These are phyloP conservation scores for Fomitopsis pinicola DNA, from an alignment of 1,284 basidiomycete genomes.

Conservation along the genomic window DNA sequence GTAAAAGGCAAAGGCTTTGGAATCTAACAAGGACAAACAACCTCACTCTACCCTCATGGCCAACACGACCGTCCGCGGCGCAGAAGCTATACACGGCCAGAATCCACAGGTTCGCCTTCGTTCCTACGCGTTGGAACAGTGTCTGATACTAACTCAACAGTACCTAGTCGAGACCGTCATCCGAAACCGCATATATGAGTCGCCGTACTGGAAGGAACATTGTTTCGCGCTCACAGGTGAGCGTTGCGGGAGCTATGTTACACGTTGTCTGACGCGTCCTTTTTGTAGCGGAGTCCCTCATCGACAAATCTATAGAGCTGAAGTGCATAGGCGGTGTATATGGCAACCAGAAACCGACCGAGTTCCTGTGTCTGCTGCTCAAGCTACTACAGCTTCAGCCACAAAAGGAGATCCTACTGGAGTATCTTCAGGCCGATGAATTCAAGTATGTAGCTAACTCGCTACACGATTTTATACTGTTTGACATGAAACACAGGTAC, in stretches of 20 bases:
- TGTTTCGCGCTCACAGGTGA: slow-evolving; percentile 89
- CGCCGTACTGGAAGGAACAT: slow-evolving; percentile 94
- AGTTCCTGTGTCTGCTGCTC: slow-evolving; percentile 87
- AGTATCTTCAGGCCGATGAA: slow-evolving; percentile 93
- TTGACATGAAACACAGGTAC: slow-evolving; percentile 53
- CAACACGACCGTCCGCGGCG: slow-evolving; percentile 84
- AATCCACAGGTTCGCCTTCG: slow-evolving; percentile 71
- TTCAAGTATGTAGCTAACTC: slow-evolving; percentile 78
- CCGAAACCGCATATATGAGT: slow-evolving; percentile 94
- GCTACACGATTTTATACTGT: background rate
- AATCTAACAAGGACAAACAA: slow-evolving; percentile 23
- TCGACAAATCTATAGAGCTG: slow-evolving; percentile 87
- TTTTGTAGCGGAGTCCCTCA: slow-evolving; percentile 78
- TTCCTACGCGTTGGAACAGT: background rate
- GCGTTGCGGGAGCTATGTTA: slow-evolving; percentile 15
- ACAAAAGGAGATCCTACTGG: slow-evolving; percentile 92
- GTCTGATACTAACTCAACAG: slow-evolving; percentile 42
- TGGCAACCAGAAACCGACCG: slow-evolving; percentile 87
- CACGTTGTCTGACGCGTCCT: slow-evolving; percentile 2
- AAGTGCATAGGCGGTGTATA: slow-evolving; percentile 90
- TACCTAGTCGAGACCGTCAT: slow-evolving; percentile 97
- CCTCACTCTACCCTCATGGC: slow-evolving; percentile 52
- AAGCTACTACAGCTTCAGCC: slow-evolving; percentile 98
- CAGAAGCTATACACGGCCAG: slow-evolving; percentile 86
- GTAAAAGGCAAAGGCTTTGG: slow-evolving; percentile 12